Conservation (phyloP, 176 grass and related monocot species). For the Stipa capillata region DNA sequence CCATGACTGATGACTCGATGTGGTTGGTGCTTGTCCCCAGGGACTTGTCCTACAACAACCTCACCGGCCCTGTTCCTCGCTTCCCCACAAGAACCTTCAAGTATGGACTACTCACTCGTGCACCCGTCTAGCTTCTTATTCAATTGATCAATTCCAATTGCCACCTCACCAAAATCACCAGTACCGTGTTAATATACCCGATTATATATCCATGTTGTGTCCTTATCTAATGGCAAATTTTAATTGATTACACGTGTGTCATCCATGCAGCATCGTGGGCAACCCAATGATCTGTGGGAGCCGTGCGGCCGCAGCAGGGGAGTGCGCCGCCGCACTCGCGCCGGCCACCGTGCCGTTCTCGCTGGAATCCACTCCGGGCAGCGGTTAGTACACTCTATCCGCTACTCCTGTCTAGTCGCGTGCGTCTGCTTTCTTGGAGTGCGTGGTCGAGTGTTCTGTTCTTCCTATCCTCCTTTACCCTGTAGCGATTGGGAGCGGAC, state of each 20-base stretch:
- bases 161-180: no score
- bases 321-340: slow-evolving; percentile 47
- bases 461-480: neutral
- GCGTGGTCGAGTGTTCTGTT: neutral
- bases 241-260: no score
- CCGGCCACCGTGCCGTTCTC: slow-evolving; percentile 51
- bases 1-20: neutral
- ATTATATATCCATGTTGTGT: no score
- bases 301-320: slow-evolving; percentile 22
- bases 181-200: no score
- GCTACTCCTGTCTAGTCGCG: neutral
- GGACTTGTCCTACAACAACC: slow-evolving; percentile 97
- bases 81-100: slow-evolving; percentile 89
- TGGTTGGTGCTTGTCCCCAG: slow-evolving; percentile 20
- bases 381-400: slow-evolving; percentile 25
- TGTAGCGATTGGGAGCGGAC: neutral
- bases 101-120: slow-evolving; percentile 20
- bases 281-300: slow-evolving; percentile 85
- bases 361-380: slow-evolving; percentile 51
- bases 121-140: slow-evolving; percentile 10
- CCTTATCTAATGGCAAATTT: no score
- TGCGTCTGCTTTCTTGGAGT: neutral
- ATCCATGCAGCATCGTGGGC: slow-evolving; percentile 67
- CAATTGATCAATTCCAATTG: no score
- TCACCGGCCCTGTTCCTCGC: slow-evolving; percentile 56